Base-by-base conservation (phyloP, 495 filamentous ascomycete genomes). In the Xylaria bambusicola region DNA sequence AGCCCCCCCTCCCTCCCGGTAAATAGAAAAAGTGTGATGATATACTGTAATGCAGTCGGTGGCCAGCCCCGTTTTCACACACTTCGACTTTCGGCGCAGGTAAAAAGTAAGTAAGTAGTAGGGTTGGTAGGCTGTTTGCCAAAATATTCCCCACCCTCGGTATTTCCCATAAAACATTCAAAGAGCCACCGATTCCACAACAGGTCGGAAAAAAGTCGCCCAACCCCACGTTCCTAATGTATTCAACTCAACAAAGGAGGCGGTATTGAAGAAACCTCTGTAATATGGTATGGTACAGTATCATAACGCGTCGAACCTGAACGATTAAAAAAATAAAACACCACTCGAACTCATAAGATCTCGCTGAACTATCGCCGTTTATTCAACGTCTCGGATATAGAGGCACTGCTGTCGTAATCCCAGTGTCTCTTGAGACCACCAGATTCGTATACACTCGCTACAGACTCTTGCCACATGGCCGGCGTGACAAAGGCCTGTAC, bases 381-480 rank as follows among this genome's bases (percentile, higher is more conserved):
- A 31, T 58, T 52, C 56, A 65, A 58, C 35, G 66, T 53, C 15
- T 71, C 52, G 9, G 53, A 33, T 12, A 71, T 66, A 36, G 66
- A 66, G 29, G 57, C 40, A 27, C 56, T 62, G 33, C 58, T 62
- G 52, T 80, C 78, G 52, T 78, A 81, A 62, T 88, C 86, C 89
- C 90, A 93, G 26, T 87, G 76, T 38, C 91, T 79, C 72, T 95
- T 96, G 29, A 90, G 68, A 3, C 87, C 86, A 52, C 86, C 86
- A 8, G 42, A 40, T 45, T 92, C 89, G 73, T 88, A 96, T 1
- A 93, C 90, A 66, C 86, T 91, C 13, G 95, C 93, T 63, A 98
- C 93, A 44, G 86, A 91, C 66, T 96, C 90, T 72, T 96, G 93
- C 94, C 94, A 98, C 84, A 97, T 96, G 60, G 88, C 88, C 10